A percentile compares a stretch with the other conserved stretches of the same genome.
phyloP scores from a whole-genome alignment of 768 basidiomycete species.

The Lepiota subincarnata region DNA sequence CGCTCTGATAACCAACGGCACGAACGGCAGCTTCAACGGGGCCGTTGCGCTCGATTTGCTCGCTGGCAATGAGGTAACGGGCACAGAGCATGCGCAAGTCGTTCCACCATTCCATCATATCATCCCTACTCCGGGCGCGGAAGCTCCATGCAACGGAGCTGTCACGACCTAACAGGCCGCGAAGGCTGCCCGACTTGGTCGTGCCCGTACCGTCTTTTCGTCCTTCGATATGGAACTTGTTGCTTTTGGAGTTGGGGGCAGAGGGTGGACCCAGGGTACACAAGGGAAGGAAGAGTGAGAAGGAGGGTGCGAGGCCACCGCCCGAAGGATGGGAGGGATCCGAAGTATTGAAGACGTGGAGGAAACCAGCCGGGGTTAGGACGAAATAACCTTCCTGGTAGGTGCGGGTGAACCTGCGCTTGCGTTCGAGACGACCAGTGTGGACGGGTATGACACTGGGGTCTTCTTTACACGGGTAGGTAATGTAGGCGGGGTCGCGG shows the following conservation, averaged over 20 bases:
- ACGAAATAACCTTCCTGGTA: constrained; percentile 89
- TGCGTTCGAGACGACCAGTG: constrained; percentile 87
- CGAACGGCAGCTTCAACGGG: constrained; percentile 92
- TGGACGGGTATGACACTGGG: constrained; percentile 83
- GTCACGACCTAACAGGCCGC: constrained; percentile 24
- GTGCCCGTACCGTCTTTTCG: constrained; percentile 77
- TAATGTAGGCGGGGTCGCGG: constrained; percentile 68
- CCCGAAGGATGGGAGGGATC: constrained; percentile 52
- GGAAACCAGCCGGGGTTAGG: constrained; percentile 92
- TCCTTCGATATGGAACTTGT: constrained; percentile 98
- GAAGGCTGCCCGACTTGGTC: constrained; percentile 44
- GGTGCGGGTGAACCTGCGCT: constrained; percentile 88
- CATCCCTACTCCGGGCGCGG: constrained; percentile 83
- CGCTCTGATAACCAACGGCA: constrained; percentile 82
- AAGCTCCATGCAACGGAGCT: constrained; percentile 79
- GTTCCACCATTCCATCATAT: constrained; percentile 99
- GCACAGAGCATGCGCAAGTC: constrained; percentile 93
- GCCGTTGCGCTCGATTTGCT: constrained; percentile 88
- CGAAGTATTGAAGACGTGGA: constrained; percentile 84
- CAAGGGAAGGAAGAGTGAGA: constrained; percentile 87
- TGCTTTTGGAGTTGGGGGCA: constrained; percentile 55
- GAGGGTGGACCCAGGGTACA: constrained; percentile 96
- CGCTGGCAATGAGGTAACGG: constrained; percentile 89
- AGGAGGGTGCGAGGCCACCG: constrained; percentile 55
- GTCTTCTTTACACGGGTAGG: constrained; percentile 90